Evolutionary conservation across 352 stramenopile species (phyloP), one percentile per base, ranked within the genome.

Genomic region (Aphanomyces euteiches): DNA sequence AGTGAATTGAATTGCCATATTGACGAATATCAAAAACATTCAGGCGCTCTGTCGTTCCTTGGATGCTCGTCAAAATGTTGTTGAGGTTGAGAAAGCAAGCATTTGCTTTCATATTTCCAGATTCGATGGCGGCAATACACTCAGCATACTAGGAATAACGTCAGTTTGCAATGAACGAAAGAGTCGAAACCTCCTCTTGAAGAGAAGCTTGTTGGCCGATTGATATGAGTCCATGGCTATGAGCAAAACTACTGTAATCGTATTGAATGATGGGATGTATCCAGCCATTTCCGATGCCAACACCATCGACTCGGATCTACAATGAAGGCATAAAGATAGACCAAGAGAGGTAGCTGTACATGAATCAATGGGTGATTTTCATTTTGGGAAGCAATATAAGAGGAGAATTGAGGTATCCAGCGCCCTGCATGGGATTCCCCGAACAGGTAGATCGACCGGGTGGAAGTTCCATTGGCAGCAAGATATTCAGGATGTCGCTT

Each of bases 261-360:
- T 99, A 99, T 81, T 99, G 95, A 77, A 98, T 87, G 10, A 80
- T 74, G 37, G 97, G 96, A 73, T 98, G 93, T 13, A 98, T 88
- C 97, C 97, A 99, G 19, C 94, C 94, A 78, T 99, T 99, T 40
- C 97, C 97, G 81, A 99, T 98, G 5, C 93, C 95, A n/a, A 95
- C 82, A 67, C 96, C 97, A 47, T 76, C 78, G 4, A 97, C 71
- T 47, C 79, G 79, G 48, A 98, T 85, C 39, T 76, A 59, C 36
- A 89, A 64, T 15, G 66, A 36, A 3, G 13, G 45, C n/a, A 36
- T 36, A 21, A 58, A 8, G 13, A 1, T 12, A 58, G 50, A 36
- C 21, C 10, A 17, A 19, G 57, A 65, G 19, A 19, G 13, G 12
- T 15, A 48, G 5, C 7, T 54, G 15, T 21, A 74, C 63, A 10